These are phyloP conservation scores for Coleophoma cylindrospora DNA, from an alignment of 2,329 filamentous ascomycete species.

Conservation along the genomic window DNA sequence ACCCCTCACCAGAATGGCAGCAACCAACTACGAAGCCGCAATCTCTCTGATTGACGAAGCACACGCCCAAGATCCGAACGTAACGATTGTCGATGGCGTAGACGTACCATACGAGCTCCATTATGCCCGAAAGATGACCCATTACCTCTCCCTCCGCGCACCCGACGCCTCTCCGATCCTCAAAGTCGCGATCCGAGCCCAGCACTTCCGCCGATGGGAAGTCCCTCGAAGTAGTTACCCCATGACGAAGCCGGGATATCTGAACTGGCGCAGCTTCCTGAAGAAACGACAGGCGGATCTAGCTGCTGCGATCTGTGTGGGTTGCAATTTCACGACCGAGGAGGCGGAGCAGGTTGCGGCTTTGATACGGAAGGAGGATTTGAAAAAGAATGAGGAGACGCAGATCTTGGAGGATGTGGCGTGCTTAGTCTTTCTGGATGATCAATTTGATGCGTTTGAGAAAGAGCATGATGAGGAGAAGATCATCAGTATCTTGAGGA, in stretches of 20 bases:
- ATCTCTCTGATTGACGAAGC: constrained; percentile 69
- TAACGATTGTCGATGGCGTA: constrained; percentile 36
- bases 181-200: constrained; percentile 73
- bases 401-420: constrained; percentile 81
- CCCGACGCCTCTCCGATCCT: constrained; percentile 62
- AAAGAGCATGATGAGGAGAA: constrained; percentile 69
- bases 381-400: constrained; percentile 60
- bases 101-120: constrained; percentile 70
- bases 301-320: constrained; percentile 45
- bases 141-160: constrained; percentile 58
- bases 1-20: constrained; percentile 5
- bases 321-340: constrained; percentile 29
- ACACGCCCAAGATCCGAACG: constrained; percentile 63
- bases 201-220: constrained; percentile 83
- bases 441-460: constrained; percentile 80
- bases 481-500: constrained; percentile 63
- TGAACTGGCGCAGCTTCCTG: constrained; percentile 71
- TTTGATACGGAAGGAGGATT: constrained; percentile 74
- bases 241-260: constrained; percentile 70
- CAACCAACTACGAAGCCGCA: constrained; percentile 39
- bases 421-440: constrained; percentile 81
- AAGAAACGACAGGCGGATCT: constrained; percentile 68
- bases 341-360: constrained; percentile 59
- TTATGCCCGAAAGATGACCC: constrained; percentile 76
- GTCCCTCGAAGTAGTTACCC: constrained; percentile 70